Conservation (phyloP, 2,329 filamentous ascomycete species). For the Colletotrichum caudatum region DNA sequence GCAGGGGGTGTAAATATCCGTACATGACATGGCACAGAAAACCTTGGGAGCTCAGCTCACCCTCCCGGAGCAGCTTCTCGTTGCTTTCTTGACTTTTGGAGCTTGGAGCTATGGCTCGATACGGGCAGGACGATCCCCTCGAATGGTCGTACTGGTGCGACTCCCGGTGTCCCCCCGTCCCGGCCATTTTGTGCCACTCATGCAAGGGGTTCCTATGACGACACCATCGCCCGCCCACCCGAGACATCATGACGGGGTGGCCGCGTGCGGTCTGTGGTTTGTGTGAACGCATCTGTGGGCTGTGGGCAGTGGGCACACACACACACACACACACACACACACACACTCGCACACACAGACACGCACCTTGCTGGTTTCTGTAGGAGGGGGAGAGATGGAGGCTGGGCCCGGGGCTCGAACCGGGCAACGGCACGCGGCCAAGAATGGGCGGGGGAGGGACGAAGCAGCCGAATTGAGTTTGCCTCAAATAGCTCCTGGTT, state of each 20-base stretch:
- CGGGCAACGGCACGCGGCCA: not conserved
- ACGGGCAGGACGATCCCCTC: slow-evolving; percentile 8
- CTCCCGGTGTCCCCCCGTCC: not conserved
- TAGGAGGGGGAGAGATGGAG: slow-evolving; percentile 6
- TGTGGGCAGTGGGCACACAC: not conserved
- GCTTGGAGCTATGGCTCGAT: slow-evolving; percentile 12
- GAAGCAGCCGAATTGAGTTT: slow-evolving; percentile 32
- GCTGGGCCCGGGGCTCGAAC: slow-evolving; percentile 2
- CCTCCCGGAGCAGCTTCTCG: not conserved
- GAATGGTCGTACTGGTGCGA: slow-evolving; percentile 5
- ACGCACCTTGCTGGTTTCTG: not conserved
- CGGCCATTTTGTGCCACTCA: slow-evolving; percentile 38
- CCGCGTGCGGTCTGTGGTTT: slow-evolving; percentile 28
- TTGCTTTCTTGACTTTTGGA: slow-evolving; percentile 8
- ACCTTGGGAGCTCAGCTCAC: not conserved
- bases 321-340: no score
- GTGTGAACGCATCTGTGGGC: slow-evolving; percentile 34
- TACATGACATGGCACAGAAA: no score
- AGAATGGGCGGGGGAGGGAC: not conserved
- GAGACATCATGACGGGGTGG: slow-evolving; percentile 40
- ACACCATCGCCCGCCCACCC: slow-evolving; percentile 37
- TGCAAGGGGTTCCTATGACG: slow-evolving; percentile 44
- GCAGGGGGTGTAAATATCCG: not conserved
- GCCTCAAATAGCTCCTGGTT: slow-evolving; percentile 34
- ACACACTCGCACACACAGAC: not conserved